phyloP scores from a whole-genome alignment of 192 early-diverging fungal genomes.

The Phycomyces nitens region DNA sequence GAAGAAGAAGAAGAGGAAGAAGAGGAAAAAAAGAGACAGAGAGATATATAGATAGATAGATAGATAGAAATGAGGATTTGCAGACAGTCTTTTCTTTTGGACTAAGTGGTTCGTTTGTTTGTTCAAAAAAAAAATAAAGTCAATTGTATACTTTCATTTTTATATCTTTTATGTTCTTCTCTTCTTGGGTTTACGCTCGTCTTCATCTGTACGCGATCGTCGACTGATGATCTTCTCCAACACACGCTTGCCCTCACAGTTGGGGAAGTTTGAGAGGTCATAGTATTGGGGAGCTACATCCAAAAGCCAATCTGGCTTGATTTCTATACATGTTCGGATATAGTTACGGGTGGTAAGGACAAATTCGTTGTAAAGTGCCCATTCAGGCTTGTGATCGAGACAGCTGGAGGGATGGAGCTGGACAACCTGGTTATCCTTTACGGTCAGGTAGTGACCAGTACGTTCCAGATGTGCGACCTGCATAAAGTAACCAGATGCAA shows the following conservation, averaged over 20 bases:
- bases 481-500: constrained; percentile 97
- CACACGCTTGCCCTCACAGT: constrained; percentile 86
- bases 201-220: constrained; percentile 40
- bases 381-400: constrained; percentile 90
- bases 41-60: too few relatives aligned
- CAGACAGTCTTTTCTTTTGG: too few relatives aligned
- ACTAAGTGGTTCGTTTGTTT: too few relatives aligned
- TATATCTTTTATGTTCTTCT: constrained; percentile 17
- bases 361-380: constrained; percentile 99
- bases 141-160: background rate
- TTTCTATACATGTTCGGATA: constrained; percentile 89
- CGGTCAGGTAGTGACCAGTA: constrained; percentile 84
- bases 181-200: constrained; percentile 46
- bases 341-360: constrained; percentile 94
- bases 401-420: constrained; percentile 90
- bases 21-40: too few relatives aligned
- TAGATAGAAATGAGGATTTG: too few relatives aligned
- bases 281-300: constrained; percentile 89
- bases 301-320: constrained; percentile 83
- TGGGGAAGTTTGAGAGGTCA: constrained; percentile 86
- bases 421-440: constrained; percentile 96
- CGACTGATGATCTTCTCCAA: constrained; percentile 67
- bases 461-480: constrained; percentile 93
- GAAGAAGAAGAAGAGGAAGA: too few relatives aligned
- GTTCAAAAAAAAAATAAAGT: too few relatives aligned